A percentile compares a stretch with the other conserved stretches of the same genome.
Evolutionary conservation across 108 stramenopile genomes (phyloP).

Genomic region (Cyclotella baltica): DNA sequence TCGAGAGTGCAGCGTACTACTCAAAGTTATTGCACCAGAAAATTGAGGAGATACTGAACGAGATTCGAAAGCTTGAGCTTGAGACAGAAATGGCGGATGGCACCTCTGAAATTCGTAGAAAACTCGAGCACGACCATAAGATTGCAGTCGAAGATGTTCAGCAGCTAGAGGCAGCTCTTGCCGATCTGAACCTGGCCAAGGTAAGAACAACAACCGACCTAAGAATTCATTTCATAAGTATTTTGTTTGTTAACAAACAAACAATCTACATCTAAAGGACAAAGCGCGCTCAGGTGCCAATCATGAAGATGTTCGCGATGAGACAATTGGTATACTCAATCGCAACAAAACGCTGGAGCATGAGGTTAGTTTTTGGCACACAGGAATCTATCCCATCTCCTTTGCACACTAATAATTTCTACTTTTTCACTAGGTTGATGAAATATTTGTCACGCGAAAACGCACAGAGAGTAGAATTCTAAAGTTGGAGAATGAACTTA

Average conservation of each 20-base stretch:
- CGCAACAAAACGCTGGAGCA: no score
- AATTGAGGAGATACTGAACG: slow-evolving; percentile 19
- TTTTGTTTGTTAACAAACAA: neutral
- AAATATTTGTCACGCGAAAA: slow-evolving; percentile 24
- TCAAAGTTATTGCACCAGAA: slow-evolving; percentile 28
- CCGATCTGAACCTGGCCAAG: slow-evolving; percentile 34
- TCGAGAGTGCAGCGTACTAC: slow-evolving; percentile 38
- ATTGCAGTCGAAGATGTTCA: slow-evolving; percentile 14
- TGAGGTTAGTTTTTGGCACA: no score
- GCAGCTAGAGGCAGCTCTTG: slow-evolving; percentile 19
- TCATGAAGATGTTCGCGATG: no score
- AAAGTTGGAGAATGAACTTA: slow-evolving; percentile 21
- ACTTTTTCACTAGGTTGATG: slow-evolving; percentile 10
- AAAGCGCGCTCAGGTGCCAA: no score
- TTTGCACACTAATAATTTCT: no score
- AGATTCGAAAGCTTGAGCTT: slow-evolving; percentile 17
- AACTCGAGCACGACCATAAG: slow-evolving; percentile 19
- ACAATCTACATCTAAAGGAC: no score
- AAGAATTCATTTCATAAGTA: neutral
- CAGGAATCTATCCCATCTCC: no score
- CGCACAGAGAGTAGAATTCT: slow-evolving; percentile 23
- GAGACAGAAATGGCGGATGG: slow-evolving; percentile 37
- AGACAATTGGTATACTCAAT: no score
- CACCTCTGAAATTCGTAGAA: slow-evolving; percentile 14
- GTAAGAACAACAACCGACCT: slow-evolving; percentile 22